Base-by-base conservation (phyloP, 2,329 filamentous ascomycete genomes). In the Thyridium curvatum region DNA sequence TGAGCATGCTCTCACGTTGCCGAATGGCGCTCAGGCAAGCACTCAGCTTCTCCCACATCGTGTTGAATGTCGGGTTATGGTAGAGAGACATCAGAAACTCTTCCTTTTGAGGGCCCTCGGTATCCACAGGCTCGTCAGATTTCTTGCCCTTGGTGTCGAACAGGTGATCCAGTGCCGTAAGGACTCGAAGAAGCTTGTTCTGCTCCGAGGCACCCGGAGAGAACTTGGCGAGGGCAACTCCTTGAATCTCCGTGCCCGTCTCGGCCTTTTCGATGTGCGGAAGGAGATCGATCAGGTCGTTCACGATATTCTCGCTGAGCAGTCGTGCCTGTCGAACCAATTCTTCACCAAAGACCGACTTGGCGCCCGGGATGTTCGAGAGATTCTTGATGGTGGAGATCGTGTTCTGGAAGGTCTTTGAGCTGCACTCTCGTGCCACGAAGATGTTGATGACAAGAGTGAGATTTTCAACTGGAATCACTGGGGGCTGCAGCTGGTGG, bases 301-400 rank as follows among this genome's bases (percentile, higher is more conserved):
- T 68, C 9, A 96, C 74, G 42, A 97, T 94, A 39, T 86, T 83
- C 52, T 88, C 80, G 50, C 88, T 94, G 18, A 98, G 69, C 36
- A 79, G 70, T 52, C 91, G 86, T 35, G 93, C 90, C 61, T 96
- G 91, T 35, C 78, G 76, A 42, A 95, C 86, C 37, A 98, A 74
- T 62, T 98, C 91, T 49, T 86, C 82, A n/a, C 93, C 93, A 58
- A 98, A 97, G 10, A 88, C 74, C 38, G 85, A 78, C 62, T 94
- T 93, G 14, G 91, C 89, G 12, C 85, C 88, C 13, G 91, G 89
- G 44, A 98, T 93, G 30, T 86, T 83, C 5, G 90, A 97, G 32
- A 98, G 74, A 54, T 97, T 96, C 67, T 95, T 97, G 69, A 98
- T 95, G n/a, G 94, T 94, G 13, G 91, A 93, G 39, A 98, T 77